A percentile compares a stretch with the other conserved stretches of the same genome.
Conservation (phyloP, 306 rosid genomes). For the Mucuna pruriens region DNA sequence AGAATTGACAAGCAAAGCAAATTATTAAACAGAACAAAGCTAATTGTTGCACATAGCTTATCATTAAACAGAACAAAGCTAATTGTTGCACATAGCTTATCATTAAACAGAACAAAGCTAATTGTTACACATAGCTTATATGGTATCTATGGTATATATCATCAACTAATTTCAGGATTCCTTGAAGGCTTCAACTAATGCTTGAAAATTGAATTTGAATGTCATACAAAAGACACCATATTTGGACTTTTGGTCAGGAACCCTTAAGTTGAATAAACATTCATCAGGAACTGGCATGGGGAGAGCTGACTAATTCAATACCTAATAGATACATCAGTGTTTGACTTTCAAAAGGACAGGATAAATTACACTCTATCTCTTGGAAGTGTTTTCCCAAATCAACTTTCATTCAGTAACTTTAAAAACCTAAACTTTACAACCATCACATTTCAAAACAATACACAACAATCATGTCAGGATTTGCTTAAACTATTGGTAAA, state of each 20-base stretch:
- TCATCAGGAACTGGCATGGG: conserved; percentile 19
- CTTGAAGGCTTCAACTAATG: not conserved
- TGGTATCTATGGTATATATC: not conserved
- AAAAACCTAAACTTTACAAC: conserved; percentile 10
- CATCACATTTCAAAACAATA: not conserved
- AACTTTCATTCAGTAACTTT: conserved; percentile 2
- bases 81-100: conserved; percentile 6
- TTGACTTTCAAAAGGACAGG: conserved; percentile 7
- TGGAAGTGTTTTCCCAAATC: not conserved
- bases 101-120: not conserved
- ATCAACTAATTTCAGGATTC: conserved; percentile 6
- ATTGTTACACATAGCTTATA: conserved; percentile 1
- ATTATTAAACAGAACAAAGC: conserved; percentile 3
- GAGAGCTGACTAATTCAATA: not conserved
- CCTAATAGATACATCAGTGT: not conserved
- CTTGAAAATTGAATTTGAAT: conserved; percentile 3
- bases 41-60: not conserved
- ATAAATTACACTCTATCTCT: not conserved
- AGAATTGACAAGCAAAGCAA: conserved; percentile 19
- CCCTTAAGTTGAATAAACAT: not conserved
- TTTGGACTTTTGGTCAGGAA: conserved; percentile 4
- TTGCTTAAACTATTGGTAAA: not conserved
- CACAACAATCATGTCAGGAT: not conserved
- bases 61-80: conserved; percentile 3
- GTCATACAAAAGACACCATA: conserved; percentile 22